Base-by-base conservation (phyloP, 2,329 filamentous ascomycete genomes). In the Lizonia empirigonia region DNA sequence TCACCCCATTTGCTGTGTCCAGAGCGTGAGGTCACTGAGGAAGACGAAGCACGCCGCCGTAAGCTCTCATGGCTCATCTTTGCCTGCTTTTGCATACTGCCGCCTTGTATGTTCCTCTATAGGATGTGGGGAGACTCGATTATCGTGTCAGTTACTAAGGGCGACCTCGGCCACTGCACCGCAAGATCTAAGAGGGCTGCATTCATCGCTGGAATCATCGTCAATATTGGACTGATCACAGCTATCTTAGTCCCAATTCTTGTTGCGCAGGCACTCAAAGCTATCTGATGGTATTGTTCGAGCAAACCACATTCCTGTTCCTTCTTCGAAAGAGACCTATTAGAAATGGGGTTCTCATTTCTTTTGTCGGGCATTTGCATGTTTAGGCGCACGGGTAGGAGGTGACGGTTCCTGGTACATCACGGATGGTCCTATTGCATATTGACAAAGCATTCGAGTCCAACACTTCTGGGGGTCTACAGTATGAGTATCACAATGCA, bases 51-150 rank as follows among this genome's bases (percentile, higher is more conserved):
- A 30, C 58, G 62, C 29, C 61, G 65, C 9, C 57, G 60, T 13
- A 61, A 62, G 41, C 50, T 67, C n/a, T 74, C 70, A 3, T 70
- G 69, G 65, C 38, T 62, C 20, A 65, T 74, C 34, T 65, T 74
- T 26, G 62, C 56, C 1, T 44, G 59, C 1, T 74, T 71, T 48
- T 69, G 65, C 38, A 18, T 74, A 1, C 55, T 75, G 12, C 73
- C 73, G 4, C 68, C 72, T 6, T 57, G 67, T 10, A 67, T 74
- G 22, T 58, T 74, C 22, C 61, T 75, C 19, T 73, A 66, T 48
- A 70, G 72, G n/a, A 63, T 62, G 20, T 55, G 59, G 18, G 65
- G 69, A 27, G 73, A 75, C 50, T 42, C 48, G 2, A 45, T 71
- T 35, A 70, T 75, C 9, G 50, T 54, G 9, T 65, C 55, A 2